Evolutionary conservation across 1,284 basidiomycete species (phyloP).

Genomic region (Golubevia sp.): DNA sequence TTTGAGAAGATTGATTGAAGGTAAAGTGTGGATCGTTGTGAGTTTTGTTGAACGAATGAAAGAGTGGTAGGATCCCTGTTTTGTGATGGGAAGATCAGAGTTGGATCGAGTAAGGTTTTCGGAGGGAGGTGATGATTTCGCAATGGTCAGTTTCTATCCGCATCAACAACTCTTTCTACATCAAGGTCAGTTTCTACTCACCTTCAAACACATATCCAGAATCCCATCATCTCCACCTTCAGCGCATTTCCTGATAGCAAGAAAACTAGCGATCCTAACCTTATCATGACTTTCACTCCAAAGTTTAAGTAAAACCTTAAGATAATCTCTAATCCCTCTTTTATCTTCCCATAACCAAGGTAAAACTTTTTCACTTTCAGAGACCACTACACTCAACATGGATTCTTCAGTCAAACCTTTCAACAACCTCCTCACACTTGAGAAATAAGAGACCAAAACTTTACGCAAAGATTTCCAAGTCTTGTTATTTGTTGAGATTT

Average conservation of each 20-base stretch:
- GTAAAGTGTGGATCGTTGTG: slow-evolving; percentile 83
- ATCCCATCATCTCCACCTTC: slow-evolving; percentile 79
- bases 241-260: slow-evolving; percentile 81
- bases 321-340: slow-evolving; percentile 67
- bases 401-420: slow-evolving; percentile 42
- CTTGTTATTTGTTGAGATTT: slow-evolving; percentile 65
- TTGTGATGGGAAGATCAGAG: not conserved
- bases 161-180: too few species aligned
- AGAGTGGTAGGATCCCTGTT: slow-evolving; percentile 79
- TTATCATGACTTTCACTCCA: slow-evolving; percentile 80
- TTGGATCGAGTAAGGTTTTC: slow-evolving; percentile 3
- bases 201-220: slow-evolving; percentile 84
- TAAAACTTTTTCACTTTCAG: slow-evolving; percentile 81
- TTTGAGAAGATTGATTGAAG: slow-evolving; percentile 96
- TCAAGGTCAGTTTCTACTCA: slow-evolving; percentile 59
- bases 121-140: not conserved
- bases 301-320: slow-evolving; percentile 70
- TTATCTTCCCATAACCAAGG: slow-evolving; percentile 67
- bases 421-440: slow-evolving; percentile 46
- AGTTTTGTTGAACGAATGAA: slow-evolving; percentile 81
- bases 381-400: slow-evolving; percentile 73
- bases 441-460: slow-evolving; percentile 72
- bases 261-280: slow-evolving; percentile 83
- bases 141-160: not conserved
- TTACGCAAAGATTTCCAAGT: slow-evolving; percentile 75